Evolutionary conservation across 2,329 filamentous ascomycete species (phyloP), one percentile per base, ranked within the genome.

Genomic region (Fusarium aywerte): DNA sequence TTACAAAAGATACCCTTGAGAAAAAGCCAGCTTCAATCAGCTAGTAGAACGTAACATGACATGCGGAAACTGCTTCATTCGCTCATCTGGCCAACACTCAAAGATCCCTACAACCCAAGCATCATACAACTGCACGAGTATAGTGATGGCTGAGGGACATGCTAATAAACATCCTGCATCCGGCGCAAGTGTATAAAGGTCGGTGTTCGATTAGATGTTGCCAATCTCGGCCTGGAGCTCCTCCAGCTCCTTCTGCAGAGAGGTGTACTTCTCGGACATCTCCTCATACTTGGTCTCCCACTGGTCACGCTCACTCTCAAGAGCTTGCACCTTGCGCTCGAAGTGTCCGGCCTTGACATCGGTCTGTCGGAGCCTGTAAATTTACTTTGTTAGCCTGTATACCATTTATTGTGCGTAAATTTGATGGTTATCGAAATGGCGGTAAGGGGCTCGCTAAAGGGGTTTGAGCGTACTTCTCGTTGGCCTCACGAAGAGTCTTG

Each of bases 211-310:
- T 89, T 89, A 98, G 82, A 98, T 94, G 84, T 93, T 96, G 86
- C 90, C 91, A 82, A 98, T 94, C 83, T 97, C 94, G 74, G 84
- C 82, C 83, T 96, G 92, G 81, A 98, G 92, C 71, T 95, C 91
- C 77, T 96, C 90, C 77, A 97, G 85, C 80, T 97, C 93, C 86
- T 95, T 95, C 87, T 97, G 90, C 74, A 93, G 86, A 58, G 86
- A 80, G 71, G 84, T 83, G 85, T 96, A 91, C 84, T 97, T 97
- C 89, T 94, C 91, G 75, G 90, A 81, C 91, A 97, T 96, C 81
- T 98, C 95, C 84, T 98, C 96, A 84, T 96, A 98, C 86, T 99
- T 98, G 81, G 86, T 80, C 86, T 98, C 96, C 94, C 94, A 97
- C 81, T 94, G 89, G 82, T 97, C 93, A 76, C 92, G 91, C 80